phyloP scores from a whole-genome alignment of 257 asterid genomes.

The Scutellaria barbata region DNA sequence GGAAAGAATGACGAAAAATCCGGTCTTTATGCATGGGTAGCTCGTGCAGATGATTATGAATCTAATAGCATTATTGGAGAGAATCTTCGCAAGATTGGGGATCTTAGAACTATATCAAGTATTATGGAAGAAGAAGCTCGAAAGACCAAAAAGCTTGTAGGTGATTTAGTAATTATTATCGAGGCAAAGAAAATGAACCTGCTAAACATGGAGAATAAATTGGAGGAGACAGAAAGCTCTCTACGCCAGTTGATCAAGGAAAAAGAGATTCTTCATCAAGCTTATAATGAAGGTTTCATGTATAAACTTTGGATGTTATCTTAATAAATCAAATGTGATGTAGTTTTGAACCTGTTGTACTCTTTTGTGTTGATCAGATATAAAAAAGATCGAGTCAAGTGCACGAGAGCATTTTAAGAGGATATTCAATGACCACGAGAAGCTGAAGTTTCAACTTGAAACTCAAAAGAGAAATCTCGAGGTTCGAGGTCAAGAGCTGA shows the following conservation, averaged over 20 bases:
- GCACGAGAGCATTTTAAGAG: constrained; percentile 78
- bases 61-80: constrained; percentile 66
- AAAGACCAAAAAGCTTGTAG: constrained; percentile 70
- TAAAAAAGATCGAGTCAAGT: constrained; percentile 73
- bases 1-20: constrained; percentile 45
- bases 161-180: constrained; percentile 64
- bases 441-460: constrained; percentile 70
- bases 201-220: constrained; percentile 66
- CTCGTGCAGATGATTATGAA: constrained; percentile 81
- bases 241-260: constrained; percentile 58
- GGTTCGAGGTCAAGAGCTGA: constrained; percentile 66
- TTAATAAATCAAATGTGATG: constrained; percentile 15
- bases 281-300: constrained; percentile 73
- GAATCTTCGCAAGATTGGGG: constrained; percentile 82
- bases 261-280: constrained; percentile 70
- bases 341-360: constrained; percentile 32
- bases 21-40: constrained; percentile 84
- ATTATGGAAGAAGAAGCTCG: constrained; percentile 82
- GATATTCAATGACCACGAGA: constrained; percentile 81
- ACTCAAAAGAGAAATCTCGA: constrained; percentile 76
- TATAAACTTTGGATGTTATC: constrained; percentile 27
- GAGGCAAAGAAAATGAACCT: constrained; percentile 74
- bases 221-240: constrained; percentile 69
- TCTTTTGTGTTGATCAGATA: constrained; percentile 56
- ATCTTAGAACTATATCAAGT: constrained; percentile 72